Evolutionary conservation across 495 filamentous ascomycete genomes (phyloP).

Genomic region (Penicillium turbatum): DNA sequence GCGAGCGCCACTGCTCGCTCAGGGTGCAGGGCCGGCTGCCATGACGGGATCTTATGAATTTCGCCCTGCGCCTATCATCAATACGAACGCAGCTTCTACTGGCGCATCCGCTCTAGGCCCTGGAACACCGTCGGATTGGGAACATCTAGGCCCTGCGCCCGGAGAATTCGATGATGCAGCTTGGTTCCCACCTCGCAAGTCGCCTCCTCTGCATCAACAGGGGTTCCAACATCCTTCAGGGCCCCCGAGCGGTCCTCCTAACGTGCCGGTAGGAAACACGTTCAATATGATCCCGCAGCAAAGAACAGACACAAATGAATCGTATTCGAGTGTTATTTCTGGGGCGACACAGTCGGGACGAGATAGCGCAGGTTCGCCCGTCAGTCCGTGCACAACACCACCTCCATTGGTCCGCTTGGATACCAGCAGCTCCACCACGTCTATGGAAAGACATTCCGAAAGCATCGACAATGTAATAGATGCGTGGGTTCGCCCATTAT

Average conservation of each 20-base stretch:
- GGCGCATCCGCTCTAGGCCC: slow-evolving; percentile 46
- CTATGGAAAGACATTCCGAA: slow-evolving; percentile 26
- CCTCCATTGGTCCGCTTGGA: slow-evolving; percentile 25
- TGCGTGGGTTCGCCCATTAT: slow-evolving; percentile 37
- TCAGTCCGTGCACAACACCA: slow-evolving; percentile 24
- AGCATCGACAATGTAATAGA: slow-evolving; percentile 45
- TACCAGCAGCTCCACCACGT: slow-evolving; percentile 25
- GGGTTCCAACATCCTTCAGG: slow-evolving; percentile 10
- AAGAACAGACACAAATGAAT: slow-evolving; percentile 9
- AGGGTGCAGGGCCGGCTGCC: slow-evolving; percentile 17
- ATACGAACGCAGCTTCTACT: slow-evolving; percentile 16
- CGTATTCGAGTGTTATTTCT: background rate
- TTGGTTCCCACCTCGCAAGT: slow-evolving; percentile 23
- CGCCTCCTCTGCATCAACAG: slow-evolving; percentile 11
- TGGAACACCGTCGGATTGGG: slow-evolving; percentile 58
- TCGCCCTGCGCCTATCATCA: slow-evolving; percentile 9
- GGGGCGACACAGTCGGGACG: background rate
- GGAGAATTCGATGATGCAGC: slow-evolving; percentile 34
- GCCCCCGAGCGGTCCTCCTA: slow-evolving; percentile 10
- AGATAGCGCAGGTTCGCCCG: slow-evolving; percentile 17
- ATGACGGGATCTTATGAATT: slow-evolving; percentile 18
- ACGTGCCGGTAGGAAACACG: background rate
- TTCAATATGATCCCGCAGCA: background rate
- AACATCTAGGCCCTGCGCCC: slow-evolving; percentile 44
- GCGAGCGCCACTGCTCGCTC: slow-evolving; percentile 20